phyloP scores from a whole-genome alignment of 306 rosid species.

The Casuarina cunninghamiana region DNA sequence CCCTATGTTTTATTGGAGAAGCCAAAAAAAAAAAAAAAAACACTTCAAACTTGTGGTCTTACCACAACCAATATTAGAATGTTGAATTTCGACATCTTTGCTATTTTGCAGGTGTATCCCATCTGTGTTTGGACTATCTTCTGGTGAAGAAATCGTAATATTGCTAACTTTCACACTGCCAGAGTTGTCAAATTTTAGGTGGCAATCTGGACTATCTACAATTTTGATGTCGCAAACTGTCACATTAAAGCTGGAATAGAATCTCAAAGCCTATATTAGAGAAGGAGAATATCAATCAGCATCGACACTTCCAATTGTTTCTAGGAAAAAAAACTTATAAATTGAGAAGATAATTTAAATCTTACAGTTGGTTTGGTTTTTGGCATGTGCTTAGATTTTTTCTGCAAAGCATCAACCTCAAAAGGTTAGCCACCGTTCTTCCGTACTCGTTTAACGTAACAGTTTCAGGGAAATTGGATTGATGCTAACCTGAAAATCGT shows the following conservation, averaged over 20 bases:
- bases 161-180: constrained; percentile 54
- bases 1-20: not conserved
- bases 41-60: constrained; percentile 9
- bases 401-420: constrained; percentile 41
- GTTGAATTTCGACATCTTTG: constrained; percentile 73
- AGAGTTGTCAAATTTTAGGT: constrained; percentile 85
- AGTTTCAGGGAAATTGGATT: not conserved
- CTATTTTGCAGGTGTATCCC: constrained; percentile 95
- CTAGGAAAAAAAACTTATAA: not conserved
- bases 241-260: constrained; percentile 62
- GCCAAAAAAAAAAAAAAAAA: not conserved
- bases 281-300: not conserved
- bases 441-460: not conserved
- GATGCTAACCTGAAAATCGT: constrained; percentile 42
- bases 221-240: constrained; percentile 65
- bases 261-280: constrained; percentile 74
- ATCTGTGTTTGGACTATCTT: constrained; percentile 83
- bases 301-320: no score
- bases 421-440: not conserved
- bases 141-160: constrained; percentile 79
- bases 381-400: constrained; percentile 45
- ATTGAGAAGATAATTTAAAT: constrained; percentile 1
- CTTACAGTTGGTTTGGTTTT: constrained; percentile 79
- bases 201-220: constrained; percentile 84
- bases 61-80: constrained; percentile 73